Evolutionary conservation across 2,329 filamentous ascomycete genomes (phyloP), one percentile per base, ranked within the genome.

Genomic region (Hortaea sp.): DNA sequence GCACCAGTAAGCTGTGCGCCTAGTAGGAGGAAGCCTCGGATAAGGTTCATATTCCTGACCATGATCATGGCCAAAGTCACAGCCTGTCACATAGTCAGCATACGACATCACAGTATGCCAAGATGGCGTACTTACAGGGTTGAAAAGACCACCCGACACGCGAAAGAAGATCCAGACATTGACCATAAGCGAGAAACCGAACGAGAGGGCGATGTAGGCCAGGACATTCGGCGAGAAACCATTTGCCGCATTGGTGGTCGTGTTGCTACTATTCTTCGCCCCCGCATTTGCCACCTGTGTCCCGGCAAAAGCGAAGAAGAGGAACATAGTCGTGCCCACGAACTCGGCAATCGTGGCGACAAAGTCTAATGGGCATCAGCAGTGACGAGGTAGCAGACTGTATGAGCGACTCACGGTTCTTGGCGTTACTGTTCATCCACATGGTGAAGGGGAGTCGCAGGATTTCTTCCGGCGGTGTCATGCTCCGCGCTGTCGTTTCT

Each of bases 251-350:
- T 60, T 60, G 5, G 57, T 60, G 1, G 57, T 59, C 6, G 57
- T 47, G 5, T 53, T 47, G 12, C 49, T 53, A 28, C 46, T 43
- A 9, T 38, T 49, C 5, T 51, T 48, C 1, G 54, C 49, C 10
- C 52, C 57, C 10, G 43, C 44, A 1, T 54, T 53, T 10, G 49
- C 49, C 4, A 58, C 50, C 27, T 56, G 55, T 0, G 56, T 50
- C 7, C 57, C 53, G 3, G 60, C 51, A 44, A 63, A 62, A 11
- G 60, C 62, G 37, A 63, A 58, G 53, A 58, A 64, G 28, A 65
- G 56, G 52, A 63, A 64, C 53, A 63, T 55, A 29, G 59, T 62
- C 2, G 63, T 65, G 1, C 62, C 63, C 7, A 63, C 56, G 39
- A 64, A 65, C 42, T 65, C 63, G 28, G 57, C 57, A 6, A 59